Base-by-base conservation (phyloP, 192 early-diverging fungal species). In the Coemansia sp. region DNA sequence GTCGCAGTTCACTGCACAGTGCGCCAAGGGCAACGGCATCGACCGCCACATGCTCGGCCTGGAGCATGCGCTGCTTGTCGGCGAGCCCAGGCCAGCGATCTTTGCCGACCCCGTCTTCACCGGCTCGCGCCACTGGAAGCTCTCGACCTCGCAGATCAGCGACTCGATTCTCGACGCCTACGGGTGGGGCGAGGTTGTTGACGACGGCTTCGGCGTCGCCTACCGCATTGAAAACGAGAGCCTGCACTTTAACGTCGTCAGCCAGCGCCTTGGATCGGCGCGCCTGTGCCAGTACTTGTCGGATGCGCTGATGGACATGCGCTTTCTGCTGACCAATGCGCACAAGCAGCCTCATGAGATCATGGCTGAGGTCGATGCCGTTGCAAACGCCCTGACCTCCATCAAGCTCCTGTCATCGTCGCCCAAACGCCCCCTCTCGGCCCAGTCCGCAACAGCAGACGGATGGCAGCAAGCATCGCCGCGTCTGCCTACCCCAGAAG, bases 1-100 rank as follows among this genome's bases (percentile, higher is more conserved):
- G 65, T 66, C 81, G 10, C 69, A 74, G 38, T 88, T 86, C 68
- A 83, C 88, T n/a, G 74, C 67, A 17, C 71, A 75, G 65, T 87
- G 89, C 33, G 67, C 82, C 22, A 73, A 87, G 43, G 90, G 89
- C 20, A 58, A 55, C 49, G 90, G 90, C 20, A 83, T 87, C 17
- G 90, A 92, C 74, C 80, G 90, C 13, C 89, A 92, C 60, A 63
- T 92, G 57, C 83, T 92, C 5, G 90, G 90, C 20, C 82, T 92
- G 15, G 69, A 84, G 61, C 69, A 81, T 42, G 66, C 75, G 53
- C 69, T 89, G 58, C 73, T 79, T 38, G 53, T 63, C 0, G 60
- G 60, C 67, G 84, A 85, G 69, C 20, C 67, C 0, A 48, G 42
- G 33, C 84, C 79, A 9, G 79, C 54, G 53, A 42, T 83, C 22